phyloP scores from a whole-genome alignment of 257 asterid species.

The Jaltomata sinuosa region DNA sequence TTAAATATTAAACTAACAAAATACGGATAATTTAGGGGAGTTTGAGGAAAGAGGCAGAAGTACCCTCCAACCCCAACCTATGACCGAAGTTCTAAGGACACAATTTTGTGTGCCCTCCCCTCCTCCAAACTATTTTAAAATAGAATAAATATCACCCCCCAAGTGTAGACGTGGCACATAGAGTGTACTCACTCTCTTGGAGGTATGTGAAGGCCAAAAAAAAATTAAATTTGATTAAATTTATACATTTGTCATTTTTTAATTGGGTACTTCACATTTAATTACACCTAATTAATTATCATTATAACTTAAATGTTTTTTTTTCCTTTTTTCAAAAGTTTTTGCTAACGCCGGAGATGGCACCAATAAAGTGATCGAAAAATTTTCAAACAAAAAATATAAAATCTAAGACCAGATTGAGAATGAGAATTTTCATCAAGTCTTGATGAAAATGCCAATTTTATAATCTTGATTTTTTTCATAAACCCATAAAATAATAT shows the following conservation, averaged over 20 bases:
- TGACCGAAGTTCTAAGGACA: too few species aligned
- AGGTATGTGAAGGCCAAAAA: neutral
- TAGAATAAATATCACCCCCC: too few species aligned
- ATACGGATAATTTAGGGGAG: too few species aligned
- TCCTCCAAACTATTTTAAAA: too few species aligned
- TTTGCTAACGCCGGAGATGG: neutral
- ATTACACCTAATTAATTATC: neutral
- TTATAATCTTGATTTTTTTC: too few species aligned
- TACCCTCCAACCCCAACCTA: too few species aligned
- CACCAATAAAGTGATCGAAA: neutral
- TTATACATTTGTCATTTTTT: neutral
- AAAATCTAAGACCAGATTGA: neutral
- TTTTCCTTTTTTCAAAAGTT: neutral
- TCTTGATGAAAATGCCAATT: too few species aligned
- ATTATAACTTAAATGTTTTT: neutral
- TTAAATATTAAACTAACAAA: too few species aligned
- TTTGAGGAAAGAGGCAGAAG: too few species aligned
- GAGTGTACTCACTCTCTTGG: neutral
- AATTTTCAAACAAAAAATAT: neutral
- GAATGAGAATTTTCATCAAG: too few species aligned
- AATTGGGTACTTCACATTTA: neutral
- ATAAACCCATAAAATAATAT: too few species aligned
- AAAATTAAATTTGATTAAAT: neutral
- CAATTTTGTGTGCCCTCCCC: too few species aligned
- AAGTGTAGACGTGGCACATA: neutral